Base-by-base conservation (phyloP, 2,329 filamentous ascomycete genomes). In the Ambrosiella xylebori region DNA sequence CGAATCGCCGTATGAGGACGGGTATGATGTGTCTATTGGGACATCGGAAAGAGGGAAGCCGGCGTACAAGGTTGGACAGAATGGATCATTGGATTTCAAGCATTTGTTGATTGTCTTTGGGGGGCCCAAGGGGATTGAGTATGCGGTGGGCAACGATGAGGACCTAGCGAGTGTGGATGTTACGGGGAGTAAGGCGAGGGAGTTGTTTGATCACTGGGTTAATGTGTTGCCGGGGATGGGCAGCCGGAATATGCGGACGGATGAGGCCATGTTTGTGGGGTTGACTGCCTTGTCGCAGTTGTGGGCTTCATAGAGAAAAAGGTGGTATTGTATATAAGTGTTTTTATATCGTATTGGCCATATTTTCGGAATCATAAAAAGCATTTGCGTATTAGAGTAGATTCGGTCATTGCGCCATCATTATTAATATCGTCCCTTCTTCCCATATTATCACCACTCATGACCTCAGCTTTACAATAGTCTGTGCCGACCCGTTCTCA, bases 151-250 rank as follows among this genome's bases (percentile, higher is more conserved):
- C 70, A 80, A 80, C 61, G 78, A 81, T 62, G 69, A 71, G 19
- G 70, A 76, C 56, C 69, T 85, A 39, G 72, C 71, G 54, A 73
- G 72, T 50, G 81, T 82, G 67, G 84, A 81, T 0, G 78, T 91
- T 12, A 73, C 75, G 5, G 81, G 82, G 39, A 73, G 74, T 27
- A 81, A 80, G 61, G 83, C 82, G 7, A 78, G 75, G 63, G 80
- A 87, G 63, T 67, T 91, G 55, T 95, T 95, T 67, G 88, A 95
- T 68, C 76, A 83, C 63, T 94, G 87, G 87, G 75, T 94, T 15
- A 87, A 95, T 68, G 76, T 93, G 50, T 74, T 89, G 62, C 86
- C 87, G 2, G 80, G 81, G 1, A 88, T 94, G 68, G 88, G 87
- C 0, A 91, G 86, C 67, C 75, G 88, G 64, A 88, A 83, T 1